Conservation (phyloP, 2,329 filamentous ascomycete species). For the Aspergillus ochraceus region DNA sequence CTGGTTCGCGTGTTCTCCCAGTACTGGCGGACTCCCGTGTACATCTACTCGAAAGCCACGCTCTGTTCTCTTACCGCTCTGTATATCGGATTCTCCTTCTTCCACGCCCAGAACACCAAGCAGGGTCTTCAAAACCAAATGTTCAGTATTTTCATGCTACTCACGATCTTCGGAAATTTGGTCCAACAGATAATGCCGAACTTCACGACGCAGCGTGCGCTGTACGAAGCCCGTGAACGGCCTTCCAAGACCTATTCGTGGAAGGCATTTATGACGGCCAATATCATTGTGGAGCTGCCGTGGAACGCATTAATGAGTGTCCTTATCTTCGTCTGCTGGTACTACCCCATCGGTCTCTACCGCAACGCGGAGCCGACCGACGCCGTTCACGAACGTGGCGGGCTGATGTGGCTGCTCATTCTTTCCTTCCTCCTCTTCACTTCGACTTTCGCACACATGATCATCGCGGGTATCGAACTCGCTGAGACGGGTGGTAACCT, state of each 20-base stretch:
- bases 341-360: slow-evolving; percentile 61
- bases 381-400: slow-evolving; percentile 55
- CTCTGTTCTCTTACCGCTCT: slow-evolving; percentile 67
- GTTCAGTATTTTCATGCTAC: slow-evolving; percentile 84
- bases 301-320: slow-evolving; percentile 64
- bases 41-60: slow-evolving; percentile 79
- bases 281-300: slow-evolving; percentile 70
- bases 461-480: slow-evolving; percentile 68
- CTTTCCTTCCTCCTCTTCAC: slow-evolving; percentile 70
- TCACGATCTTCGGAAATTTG: slow-evolving; percentile 71
- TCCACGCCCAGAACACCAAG: slow-evolving; percentile 68
- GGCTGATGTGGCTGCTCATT: slow-evolving; percentile 64
- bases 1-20: slow-evolving; percentile 79
- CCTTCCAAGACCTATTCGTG: slow-evolving; percentile 73
- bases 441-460: slow-evolving; percentile 71
- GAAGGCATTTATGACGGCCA: slow-evolving; percentile 69
- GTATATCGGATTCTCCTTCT: slow-evolving; percentile 85
- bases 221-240: slow-evolving; percentile 62
- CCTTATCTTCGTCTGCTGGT: slow-evolving; percentile 65
- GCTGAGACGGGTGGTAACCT: slow-evolving; percentile 67
- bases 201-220: slow-evolving; percentile 58
- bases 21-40: slow-evolving; percentile 86
- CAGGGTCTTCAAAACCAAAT: slow-evolving; percentile 89
- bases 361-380: slow-evolving; percentile 42
- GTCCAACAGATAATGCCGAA: slow-evolving; percentile 58